Evolutionary conservation across 148 eudicot genomes (phyloP).

Genomic region (Silene latifolia): DNA sequence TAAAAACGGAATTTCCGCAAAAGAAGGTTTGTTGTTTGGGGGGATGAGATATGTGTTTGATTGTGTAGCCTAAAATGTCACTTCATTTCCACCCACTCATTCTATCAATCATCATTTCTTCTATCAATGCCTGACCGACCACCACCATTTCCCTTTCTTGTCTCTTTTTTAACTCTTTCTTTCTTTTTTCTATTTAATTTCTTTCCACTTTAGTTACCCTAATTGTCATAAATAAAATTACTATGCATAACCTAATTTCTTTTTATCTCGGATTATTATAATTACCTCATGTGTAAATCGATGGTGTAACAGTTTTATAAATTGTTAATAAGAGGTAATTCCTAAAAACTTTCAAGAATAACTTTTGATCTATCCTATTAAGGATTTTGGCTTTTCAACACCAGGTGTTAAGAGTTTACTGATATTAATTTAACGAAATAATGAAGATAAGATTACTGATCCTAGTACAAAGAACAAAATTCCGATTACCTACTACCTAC

Average conservation of each 20-base stretch:
- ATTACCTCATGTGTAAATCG: neutral
- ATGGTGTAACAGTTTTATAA: no score
- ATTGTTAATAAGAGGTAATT: no score
- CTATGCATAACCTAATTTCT: neutral
- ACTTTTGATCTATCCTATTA: no score
- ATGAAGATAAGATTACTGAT: no score
- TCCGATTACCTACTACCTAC: no score
- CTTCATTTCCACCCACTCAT: slow-evolving; percentile 57
- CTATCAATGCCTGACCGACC: slow-evolving; percentile 13
- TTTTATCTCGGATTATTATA: neutral
- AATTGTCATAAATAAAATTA: no score
- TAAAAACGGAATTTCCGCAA: slow-evolving; percentile 11
- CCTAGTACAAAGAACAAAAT: no score
- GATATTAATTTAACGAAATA: no score
- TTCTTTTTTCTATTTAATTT: slow-evolving; percentile 11
- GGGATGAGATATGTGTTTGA: slow-evolving; percentile 13
- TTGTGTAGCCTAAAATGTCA: slow-evolving; percentile 26
- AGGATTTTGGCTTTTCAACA: no score
- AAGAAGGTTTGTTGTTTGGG: slow-evolving; percentile 14
- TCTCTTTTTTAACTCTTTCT: neutral
- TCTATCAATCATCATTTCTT: slow-evolving; percentile 45
- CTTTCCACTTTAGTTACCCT: neutral
- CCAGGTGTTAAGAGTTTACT: no score
- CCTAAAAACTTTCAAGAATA: no score
- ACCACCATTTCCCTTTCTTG: slow-evolving; percentile 18